These are phyloP conservation scores for Crithidia acanthocephali DNA, from an alignment of 208 protist genomes.

Conservation along the genomic window DNA sequence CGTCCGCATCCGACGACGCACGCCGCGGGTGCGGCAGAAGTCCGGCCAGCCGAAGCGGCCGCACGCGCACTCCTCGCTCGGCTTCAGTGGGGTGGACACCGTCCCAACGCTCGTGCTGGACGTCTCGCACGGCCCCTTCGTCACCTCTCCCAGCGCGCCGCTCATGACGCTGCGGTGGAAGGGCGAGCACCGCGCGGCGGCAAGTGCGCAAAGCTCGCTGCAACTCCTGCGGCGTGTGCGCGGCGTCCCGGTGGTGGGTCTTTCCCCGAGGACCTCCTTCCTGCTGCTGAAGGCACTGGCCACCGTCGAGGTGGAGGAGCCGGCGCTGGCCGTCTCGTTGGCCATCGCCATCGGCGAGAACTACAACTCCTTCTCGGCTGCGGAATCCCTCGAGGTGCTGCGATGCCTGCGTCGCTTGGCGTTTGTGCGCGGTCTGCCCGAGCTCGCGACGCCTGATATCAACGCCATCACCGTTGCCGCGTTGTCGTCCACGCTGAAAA, in stretches of 20 bases:
- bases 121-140: conserved; percentile 70
- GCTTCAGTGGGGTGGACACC: conserved; percentile 77
- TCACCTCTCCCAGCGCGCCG: conserved; percentile 51
- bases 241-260: conserved; percentile 51
- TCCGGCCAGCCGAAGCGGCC: conserved; percentile 42
- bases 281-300: conserved; percentile 74
- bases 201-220: conserved; percentile 58
- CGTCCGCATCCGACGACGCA: conserved; percentile 26
- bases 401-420: conserved; percentile 81
- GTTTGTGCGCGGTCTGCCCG: conserved; percentile 58
- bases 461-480: conserved; percentile 12
- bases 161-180: conserved; percentile 79
- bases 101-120: conserved; percentile 75
- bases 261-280: conserved; percentile 59
- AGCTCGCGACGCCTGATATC: conserved; percentile 33
- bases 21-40: conserved; percentile 19
- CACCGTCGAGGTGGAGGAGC: conserved; percentile 73
- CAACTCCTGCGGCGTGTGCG: conserved; percentile 50
- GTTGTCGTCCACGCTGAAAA: background rate
- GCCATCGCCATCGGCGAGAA: conserved; percentile 78
- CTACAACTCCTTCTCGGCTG: conserved; percentile 61
- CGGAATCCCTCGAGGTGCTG: conserved; percentile 81
- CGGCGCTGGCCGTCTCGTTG: conserved; percentile 71
- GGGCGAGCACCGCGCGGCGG: conserved; percentile 60
- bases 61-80: conserved; percentile 36